A percentile compares a stretch with the other conserved stretches of the same genome.
These are phyloP conservation scores for Hygrocybe coccinea DNA, from an alignment of 768 basidiomycete genomes.

Conservation along the genomic window DNA sequence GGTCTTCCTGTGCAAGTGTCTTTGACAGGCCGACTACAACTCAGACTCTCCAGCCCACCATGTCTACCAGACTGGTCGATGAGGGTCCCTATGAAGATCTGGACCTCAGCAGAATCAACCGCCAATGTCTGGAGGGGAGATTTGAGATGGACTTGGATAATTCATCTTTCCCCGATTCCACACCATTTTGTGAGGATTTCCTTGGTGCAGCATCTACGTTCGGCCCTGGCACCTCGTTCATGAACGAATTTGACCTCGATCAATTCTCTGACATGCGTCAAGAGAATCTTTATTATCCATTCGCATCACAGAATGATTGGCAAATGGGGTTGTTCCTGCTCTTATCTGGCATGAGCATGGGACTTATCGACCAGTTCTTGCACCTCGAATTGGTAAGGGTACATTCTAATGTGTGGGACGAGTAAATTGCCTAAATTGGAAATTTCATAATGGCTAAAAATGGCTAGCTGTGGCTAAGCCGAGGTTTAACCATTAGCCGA, in stretches of 20 bases:
- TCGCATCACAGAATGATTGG: constrained; percentile 29
- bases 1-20: background rate
- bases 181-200: background rate
- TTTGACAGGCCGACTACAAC: background rate
- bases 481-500: too few relatives aligned
- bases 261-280: constrained; percentile 12
- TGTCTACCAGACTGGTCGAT: too few relatives aligned
- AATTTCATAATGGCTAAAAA: too few relatives aligned
- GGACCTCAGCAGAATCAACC: too few relatives aligned
- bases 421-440: too few relatives aligned
- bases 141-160: background rate
- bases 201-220: constrained; percentile 6
- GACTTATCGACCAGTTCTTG: constrained; percentile 24
- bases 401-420: too few relatives aligned
- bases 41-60: background rate
- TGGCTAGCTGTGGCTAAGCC: too few relatives aligned
- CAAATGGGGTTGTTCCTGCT: constrained; percentile 27
- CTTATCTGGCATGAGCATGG: constrained; percentile 25
- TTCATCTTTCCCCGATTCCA: background rate
- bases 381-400: constrained; percentile 24
- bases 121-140: too few relatives aligned
- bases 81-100: too few relatives aligned
- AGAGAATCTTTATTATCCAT: constrained; percentile 30
- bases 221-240: constrained; percentile 19
- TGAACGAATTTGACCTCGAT: constrained; percentile 25